A percentile compares a stretch with the other conserved stretches of the same genome.
phyloP scores from a whole-genome alignment of 2,329 filamentous ascomycete genomes.

The Penicillium occitanis region DNA sequence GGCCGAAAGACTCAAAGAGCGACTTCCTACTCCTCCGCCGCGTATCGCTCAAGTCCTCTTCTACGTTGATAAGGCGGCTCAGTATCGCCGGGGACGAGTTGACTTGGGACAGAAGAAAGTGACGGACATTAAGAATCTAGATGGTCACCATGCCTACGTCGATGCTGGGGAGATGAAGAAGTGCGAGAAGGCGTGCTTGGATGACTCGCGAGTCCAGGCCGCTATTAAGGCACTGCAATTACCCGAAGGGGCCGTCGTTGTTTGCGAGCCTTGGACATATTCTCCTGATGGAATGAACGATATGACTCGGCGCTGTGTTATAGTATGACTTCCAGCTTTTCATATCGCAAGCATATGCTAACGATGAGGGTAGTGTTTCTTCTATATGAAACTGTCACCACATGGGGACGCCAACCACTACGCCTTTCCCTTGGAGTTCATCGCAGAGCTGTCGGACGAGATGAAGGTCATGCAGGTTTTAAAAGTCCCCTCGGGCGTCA shows the following conservation, averaged over 20 bases:
- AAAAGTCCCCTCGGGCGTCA: slow-evolving; percentile 46
- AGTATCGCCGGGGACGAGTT: neutral
- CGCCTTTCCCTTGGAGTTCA: slow-evolving; percentile 57
- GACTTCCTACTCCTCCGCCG: neutral
- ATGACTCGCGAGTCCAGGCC: slow-evolving; percentile 9
- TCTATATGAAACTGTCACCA: slow-evolving; percentile 43
- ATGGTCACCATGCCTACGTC: slow-evolving; percentile 5
- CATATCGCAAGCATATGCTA: no score
- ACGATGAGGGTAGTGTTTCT: slow-evolving; percentile 26
- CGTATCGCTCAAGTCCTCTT: slow-evolving; percentile 5
- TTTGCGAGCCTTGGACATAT: slow-evolving; percentile 16
- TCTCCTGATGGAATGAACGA: slow-evolving; percentile 13
- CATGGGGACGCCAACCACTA: slow-evolving; percentile 57
- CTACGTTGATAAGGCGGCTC: neutral
- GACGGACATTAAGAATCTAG: neutral
- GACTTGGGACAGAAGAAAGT: neutral
- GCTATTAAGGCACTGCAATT: slow-evolving; percentile 4
- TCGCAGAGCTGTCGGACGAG: slow-evolving; percentile 53
- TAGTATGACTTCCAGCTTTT: neutral
- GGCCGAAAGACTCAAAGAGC: slow-evolving; percentile 29
- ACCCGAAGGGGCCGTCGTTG: slow-evolving; percentile 10
- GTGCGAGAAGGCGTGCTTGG: slow-evolving; percentile 6
- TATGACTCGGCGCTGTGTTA: slow-evolving; percentile 9
- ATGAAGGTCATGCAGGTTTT: slow-evolving; percentile 54
- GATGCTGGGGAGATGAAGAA: slow-evolving; percentile 11